Evolutionary conservation across 2,329 filamentous ascomycete species (phyloP).

Genomic region (Pyricularia sp.): DNA sequence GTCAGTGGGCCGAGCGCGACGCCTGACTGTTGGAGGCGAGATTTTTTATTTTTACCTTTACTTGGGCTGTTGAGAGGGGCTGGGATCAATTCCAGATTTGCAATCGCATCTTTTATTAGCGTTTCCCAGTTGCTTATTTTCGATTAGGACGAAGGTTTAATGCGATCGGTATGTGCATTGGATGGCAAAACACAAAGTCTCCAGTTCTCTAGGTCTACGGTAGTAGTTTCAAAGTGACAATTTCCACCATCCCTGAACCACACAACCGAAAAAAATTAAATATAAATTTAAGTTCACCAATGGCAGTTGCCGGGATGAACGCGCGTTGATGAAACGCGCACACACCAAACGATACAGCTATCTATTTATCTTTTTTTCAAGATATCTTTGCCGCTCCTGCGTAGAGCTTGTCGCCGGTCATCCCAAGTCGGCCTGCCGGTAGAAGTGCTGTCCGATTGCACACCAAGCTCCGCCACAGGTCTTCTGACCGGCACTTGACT

Average conservation of each 20-base stretch:
- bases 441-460: background rate
- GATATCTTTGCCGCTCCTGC: background rate
- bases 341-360: background rate
- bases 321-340: background rate
- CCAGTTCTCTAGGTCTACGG: background rate
- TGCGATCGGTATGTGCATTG: background rate
- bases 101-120: background rate
- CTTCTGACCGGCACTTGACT: background rate
- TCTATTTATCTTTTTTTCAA: background rate
- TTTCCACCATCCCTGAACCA: background rate
- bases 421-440: background rate
- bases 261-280: background rate
- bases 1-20: background rate
- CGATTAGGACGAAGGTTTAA: background rate
- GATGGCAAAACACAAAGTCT: background rate
- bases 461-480: background rate
- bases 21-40: background rate
- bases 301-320: background rate
- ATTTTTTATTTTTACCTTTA: background rate
- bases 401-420: background rate
- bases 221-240: background rate
- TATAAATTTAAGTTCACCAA: background rate
- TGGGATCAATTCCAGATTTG: background rate
- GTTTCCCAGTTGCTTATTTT: background rate
- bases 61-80: background rate